Evolutionary conservation across 1,284 basidiomycete species (phyloP).

Genomic region (Pseudozyma tsukubaensis): DNA sequence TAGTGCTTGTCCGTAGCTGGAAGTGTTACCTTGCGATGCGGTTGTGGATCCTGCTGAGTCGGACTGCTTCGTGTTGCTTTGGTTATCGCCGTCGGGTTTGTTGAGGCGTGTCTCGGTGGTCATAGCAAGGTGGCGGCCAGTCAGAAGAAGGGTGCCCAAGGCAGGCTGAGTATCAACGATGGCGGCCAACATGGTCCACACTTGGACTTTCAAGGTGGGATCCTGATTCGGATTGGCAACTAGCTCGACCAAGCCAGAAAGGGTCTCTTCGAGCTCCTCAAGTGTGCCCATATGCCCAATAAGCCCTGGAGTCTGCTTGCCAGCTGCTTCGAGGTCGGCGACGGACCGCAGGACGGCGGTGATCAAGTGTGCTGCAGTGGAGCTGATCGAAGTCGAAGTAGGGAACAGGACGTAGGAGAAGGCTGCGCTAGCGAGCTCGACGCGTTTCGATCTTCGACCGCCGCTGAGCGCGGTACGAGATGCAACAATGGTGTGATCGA

Average conservation of each 20-base stretch:
- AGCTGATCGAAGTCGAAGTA: conserved; percentile 45
- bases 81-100: conserved; percentile 23
- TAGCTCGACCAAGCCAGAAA: conserved; percentile 54
- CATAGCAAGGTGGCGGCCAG: conserved; percentile 75
- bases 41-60: conserved; percentile 31
- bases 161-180: conserved; percentile 89
- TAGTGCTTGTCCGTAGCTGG: conserved; percentile 40
- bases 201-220: conserved; percentile 76
- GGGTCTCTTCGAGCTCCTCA: conserved; percentile 56
- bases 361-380: conserved; percentile 53
- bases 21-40: conserved; percentile 8
- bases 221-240: conserved; percentile 74
- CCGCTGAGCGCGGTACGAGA: conserved; percentile 29
- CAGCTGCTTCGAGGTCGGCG: conserved; percentile 28
- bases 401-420: conserved; percentile 51
- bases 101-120: conserved; percentile 45
- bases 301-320: conserved; percentile 39
- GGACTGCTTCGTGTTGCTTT: conserved; percentile 55
- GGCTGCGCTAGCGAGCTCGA: conserved; percentile 51
- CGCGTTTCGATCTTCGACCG: conserved; percentile 36
- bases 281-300: conserved; percentile 66
- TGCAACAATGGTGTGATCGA: conserved; percentile 52
- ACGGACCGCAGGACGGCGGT: conserved; percentile 51
- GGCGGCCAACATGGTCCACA: conserved; percentile 85
- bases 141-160: conserved; percentile 82